phyloP scores from a whole-genome alignment of 306 rosid species.

The Fagus crenata region DNA sequence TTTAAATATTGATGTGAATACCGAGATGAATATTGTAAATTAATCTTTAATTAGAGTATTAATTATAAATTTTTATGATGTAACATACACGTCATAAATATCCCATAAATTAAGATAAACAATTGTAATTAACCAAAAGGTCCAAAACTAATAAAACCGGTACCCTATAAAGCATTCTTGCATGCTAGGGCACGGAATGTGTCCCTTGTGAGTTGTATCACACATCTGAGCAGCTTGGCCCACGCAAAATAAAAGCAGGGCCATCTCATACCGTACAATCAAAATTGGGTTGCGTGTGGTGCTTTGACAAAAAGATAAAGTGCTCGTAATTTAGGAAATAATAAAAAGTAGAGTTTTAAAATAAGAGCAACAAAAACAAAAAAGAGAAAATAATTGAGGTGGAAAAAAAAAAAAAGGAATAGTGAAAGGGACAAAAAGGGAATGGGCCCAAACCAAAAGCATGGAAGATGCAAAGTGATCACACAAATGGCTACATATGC shows the following conservation, averaged over 20 bases:
- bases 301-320: constrained; percentile 37
- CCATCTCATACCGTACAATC: constrained; percentile 40
- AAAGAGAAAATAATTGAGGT: neutral
- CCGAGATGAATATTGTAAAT: too few species aligned
- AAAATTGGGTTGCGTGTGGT: constrained; percentile 33
- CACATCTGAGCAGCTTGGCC: constrained; percentile 34
- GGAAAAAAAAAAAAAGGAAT: neutral
- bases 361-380: constrained; percentile 4
- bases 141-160: neutral
- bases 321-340: constrained; percentile 5
- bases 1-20: too few species aligned
- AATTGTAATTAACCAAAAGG: neutral
- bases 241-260: constrained; percentile 16
- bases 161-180: neutral
- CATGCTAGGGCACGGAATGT: constrained; percentile 8
- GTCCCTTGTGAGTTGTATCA: constrained; percentile 20
- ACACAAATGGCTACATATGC: constrained; percentile 22
- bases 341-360: constrained; percentile 4
- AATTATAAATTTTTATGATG: too few species aligned
- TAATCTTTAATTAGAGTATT: too few species aligned
- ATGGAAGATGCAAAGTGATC: constrained; percentile 37
- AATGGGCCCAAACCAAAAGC: constrained; percentile 37
- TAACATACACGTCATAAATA: too few species aligned
- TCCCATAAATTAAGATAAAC: too few species aligned
- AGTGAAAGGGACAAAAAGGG: constrained; percentile 51